These are phyloP conservation scores for Cnidoscolus chayamansa DNA, from an alignment of 441 rosid species.

Conservation along the genomic window DNA sequence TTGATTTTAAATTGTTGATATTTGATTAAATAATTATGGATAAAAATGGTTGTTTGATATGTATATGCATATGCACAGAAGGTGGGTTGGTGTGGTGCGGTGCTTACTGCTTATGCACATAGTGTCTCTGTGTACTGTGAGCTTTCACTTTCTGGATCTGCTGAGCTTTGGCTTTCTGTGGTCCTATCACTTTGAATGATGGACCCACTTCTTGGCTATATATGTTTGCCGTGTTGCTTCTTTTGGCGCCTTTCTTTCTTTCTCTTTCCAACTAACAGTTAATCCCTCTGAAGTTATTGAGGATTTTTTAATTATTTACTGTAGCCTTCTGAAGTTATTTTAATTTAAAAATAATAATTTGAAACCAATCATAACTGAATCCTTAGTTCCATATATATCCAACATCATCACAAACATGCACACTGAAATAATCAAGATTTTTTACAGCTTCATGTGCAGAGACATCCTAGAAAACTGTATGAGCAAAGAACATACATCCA, in stretches of 20 bases:
- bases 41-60: not conserved
- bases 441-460: too few species aligned
- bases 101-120: not conserved
- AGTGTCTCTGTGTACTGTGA: constrained; percentile 3
- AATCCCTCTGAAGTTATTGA: not conserved
- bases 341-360: too few species aligned
- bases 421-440: too few species aligned
- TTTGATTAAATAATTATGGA: not conserved
- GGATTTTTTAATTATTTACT: not conserved
- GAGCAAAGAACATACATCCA: too few species aligned
- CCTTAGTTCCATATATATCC: too few species aligned
- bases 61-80: not conserved
- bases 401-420: too few species aligned
- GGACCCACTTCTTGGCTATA: constrained; percentile 19
- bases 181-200: constrained; percentile 17
- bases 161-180: constrained; percentile 38
- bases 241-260: constrained; percentile 32
- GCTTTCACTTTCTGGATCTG: constrained; percentile 39
- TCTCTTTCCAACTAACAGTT: constrained; percentile 3
- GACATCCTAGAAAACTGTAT: too few species aligned
- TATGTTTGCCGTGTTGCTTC: constrained; percentile 6
- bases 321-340: too few species aligned
- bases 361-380: too few species aligned
- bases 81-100: not conserved
- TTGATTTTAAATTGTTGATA: not conserved